Base-by-base conservation (phyloP, 306 rosid genomes). In the Luffa aegyptiaca region DNA sequence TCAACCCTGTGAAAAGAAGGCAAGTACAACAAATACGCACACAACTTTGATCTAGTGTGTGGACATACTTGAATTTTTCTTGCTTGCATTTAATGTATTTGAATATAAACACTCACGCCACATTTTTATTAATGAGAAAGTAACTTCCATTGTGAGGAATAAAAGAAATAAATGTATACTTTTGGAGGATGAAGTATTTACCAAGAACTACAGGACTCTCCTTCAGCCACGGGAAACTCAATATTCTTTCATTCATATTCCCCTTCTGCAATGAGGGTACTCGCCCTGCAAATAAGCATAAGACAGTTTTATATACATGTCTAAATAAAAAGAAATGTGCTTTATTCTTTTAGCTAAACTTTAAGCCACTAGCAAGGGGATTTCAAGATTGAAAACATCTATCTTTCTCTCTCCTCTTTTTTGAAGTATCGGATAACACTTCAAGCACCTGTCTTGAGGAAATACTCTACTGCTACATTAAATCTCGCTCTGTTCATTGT, bases 401-500 rank as follows among this genome's bases (percentile, higher is more conserved):
- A 10, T 70, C 48, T 16, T 10, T 75, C 46, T 17, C 59, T 33
- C 63, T 33, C 21, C 20, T 14, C 0, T 52, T 49, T 33, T 52
- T 3, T 17, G 14, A 74, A 51, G 13, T 53, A 53, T 35, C 18
- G 26, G 49, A 57, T 66, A 79, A 64, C 75, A 78, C 55, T 44
- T 59, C 20, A 66, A 76, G 46, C 80, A 95, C 99, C 99, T 93
- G 99, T 91, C 80, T 85, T 88, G 77, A 93, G 87, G 85, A 95
- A 95, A 59, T 92, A 87, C 53, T 95, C 97, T 13, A 93, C 97
- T 42, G 98, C 97, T 85, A 91, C 94, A 62, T 87, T 80, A 88
- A 95, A 95, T 88, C 99, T 93, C 63, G 94, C 97, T 14, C 86
- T 82, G 86, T 95, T 95, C 84, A 95, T 85, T n/a, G 99, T 95